Conservation (phyloP, 495 filamentous ascomycete species). For the Podospora pseudopauciseta region DNA sequence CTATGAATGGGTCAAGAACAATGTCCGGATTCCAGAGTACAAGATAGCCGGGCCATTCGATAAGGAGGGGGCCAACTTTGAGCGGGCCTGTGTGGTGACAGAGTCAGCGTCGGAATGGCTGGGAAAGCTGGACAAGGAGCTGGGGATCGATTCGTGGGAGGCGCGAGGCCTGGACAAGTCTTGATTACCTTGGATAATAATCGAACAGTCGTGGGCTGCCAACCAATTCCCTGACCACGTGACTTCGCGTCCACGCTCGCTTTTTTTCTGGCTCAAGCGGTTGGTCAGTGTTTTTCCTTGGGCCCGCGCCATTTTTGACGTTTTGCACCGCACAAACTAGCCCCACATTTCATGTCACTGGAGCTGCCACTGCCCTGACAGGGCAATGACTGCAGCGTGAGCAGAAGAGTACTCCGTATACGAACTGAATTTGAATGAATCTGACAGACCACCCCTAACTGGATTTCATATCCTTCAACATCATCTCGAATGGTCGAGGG, state of each 20-base stretch:
- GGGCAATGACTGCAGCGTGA: too few species aligned
- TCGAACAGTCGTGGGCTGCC: background rate
- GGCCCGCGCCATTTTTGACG: conserved; percentile 15
- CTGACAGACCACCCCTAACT: too few species aligned
- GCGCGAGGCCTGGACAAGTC: background rate
- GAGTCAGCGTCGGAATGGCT: background rate
- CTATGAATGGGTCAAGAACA: conserved; percentile 18
- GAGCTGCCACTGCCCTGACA: background rate
- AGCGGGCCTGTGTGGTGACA: conserved; percentile 11
- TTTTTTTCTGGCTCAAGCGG: conserved; percentile 7
- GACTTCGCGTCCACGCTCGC: conserved; percentile 24
- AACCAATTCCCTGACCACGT: conserved; percentile 18
- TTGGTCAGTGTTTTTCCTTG: conserved; percentile 10
- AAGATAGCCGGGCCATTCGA: conserved; percentile 12
- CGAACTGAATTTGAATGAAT: too few species aligned
- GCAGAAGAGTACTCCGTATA: too few species aligned
- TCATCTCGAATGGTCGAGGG: too few species aligned
- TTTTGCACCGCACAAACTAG: background rate
- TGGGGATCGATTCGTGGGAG: conserved; percentile 6
- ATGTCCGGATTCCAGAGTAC: conserved; percentile 17
- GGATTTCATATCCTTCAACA: too few species aligned
- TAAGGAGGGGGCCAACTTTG: background rate
- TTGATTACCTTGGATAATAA: too few species aligned
- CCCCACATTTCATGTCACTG: conserved; percentile 1
- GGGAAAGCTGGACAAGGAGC: conserved; percentile 13